phyloP scores from a whole-genome alignment of 2,329 filamentous ascomycete genomes.

The Colletotrichum euphorbiae region DNA sequence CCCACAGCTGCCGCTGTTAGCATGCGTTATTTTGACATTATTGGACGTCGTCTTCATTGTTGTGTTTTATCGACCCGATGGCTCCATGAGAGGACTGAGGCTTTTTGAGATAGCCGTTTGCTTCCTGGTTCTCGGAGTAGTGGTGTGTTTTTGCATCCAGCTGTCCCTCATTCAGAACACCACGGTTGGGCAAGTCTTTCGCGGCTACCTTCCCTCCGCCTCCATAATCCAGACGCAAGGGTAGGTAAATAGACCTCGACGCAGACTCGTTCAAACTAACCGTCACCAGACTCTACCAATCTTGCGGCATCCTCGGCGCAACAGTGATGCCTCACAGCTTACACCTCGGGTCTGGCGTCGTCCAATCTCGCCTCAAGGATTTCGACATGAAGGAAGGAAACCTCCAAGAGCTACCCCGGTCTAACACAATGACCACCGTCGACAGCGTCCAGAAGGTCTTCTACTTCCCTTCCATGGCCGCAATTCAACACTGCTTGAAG shows the following conservation, averaged over 20 bases:
- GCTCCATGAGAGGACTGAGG: conserved; percentile 68
- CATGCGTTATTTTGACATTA: conserved; percentile 75
- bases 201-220: conserved; percentile 73
- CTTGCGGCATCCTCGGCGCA: conserved; percentile 81
- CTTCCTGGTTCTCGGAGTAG: conserved; percentile 72
- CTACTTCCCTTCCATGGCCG: conserved; percentile 77
- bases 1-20: conserved; percentile 72
- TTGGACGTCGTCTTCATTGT: conserved; percentile 75
- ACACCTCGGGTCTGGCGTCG: conserved; percentile 76
- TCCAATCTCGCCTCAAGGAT: conserved; percentile 73
- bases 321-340: conserved; percentile 81
- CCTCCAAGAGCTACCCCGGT: conserved; percentile 47
- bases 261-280: conserved; percentile 19
- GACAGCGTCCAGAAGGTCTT: conserved; percentile 60
- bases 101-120: conserved; percentile 74
- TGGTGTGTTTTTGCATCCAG: conserved; percentile 77
- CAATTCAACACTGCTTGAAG: conserved; percentile 80
- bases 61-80: conserved; percentile 72
- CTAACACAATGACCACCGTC: conserved; percentile 46
- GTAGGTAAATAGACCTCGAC: conserved; percentile 44
- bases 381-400: conserved; percentile 69
- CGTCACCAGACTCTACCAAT: conserved; percentile 65
- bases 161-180: conserved; percentile 70
- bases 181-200: conserved; percentile 69
- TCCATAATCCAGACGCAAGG: conserved; percentile 68